Conservation (phyloP, 2,329 filamentous ascomycete species). For the Beauveria bassiana region DNA sequence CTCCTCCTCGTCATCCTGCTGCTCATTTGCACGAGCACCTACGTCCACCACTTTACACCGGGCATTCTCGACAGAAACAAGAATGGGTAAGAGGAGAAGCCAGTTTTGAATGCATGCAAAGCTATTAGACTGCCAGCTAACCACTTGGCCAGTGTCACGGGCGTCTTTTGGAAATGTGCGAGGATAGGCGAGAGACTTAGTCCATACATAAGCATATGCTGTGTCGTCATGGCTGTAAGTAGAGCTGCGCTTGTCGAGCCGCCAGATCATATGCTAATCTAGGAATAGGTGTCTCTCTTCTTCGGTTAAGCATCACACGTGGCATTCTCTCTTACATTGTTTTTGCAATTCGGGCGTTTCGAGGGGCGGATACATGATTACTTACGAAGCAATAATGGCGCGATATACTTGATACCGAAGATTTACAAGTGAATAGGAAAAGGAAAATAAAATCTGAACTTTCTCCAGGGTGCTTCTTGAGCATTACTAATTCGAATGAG, state of each 20-base stretch:
- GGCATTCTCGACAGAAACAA: conserved; percentile 89
- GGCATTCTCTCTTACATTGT: conserved; percentile 2
- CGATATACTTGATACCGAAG: neutral
- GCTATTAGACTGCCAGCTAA: neutral
- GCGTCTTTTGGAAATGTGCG: conserved; percentile 94
- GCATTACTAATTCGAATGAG: neutral
- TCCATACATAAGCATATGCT: conserved; percentile 92
- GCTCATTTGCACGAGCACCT: conserved; percentile 91
- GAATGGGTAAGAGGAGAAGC: conserved; percentile 56
- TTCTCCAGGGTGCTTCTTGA: neutral
- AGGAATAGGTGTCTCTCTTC: conserved; percentile 27
- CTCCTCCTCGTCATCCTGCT: conserved; percentile 90
- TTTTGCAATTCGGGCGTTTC: conserved; percentile 8
- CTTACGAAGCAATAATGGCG: conserved; percentile 9
- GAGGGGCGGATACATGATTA: conserved; percentile 7
- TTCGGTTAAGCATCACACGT: conserved; percentile 28
- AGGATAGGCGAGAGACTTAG: conserved; percentile 87
- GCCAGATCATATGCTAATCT: neutral
- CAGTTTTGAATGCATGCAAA: no score
- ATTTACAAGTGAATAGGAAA: neutral
- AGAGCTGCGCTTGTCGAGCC: neutral
- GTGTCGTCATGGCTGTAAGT: conserved; percentile 83
- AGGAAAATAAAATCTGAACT: neutral
- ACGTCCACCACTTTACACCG: conserved; percentile 84
- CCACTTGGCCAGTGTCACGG: conserved; percentile 40